Conservation (phyloP, 2,329 filamentous ascomycete genomes). For the Penicillium freii region DNA sequence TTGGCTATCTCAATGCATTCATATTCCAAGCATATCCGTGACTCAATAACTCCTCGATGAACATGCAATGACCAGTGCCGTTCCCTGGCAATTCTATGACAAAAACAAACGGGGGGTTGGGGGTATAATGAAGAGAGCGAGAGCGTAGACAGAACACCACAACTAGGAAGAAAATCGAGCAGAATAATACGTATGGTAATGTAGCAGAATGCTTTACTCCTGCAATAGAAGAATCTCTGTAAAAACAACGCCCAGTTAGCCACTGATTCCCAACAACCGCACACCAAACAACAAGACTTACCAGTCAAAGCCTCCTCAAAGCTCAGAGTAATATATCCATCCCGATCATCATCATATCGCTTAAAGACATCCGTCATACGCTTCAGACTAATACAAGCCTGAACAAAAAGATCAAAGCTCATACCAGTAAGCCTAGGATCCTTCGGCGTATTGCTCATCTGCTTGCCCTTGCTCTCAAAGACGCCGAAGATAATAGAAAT, state of each 20-base stretch:
- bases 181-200: background rate
- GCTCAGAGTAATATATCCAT: constrained; percentile 83
- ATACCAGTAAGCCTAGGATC: constrained; percentile 56
- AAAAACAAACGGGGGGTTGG: background rate
- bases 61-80: constrained; percentile 1
- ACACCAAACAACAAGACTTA: constrained; percentile 27
- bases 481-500: constrained; percentile 81
- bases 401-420: constrained; percentile 95
- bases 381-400: constrained; percentile 94
- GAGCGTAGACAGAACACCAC: constrained; percentile 4
- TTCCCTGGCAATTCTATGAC: constrained; percentile 5
- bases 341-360: constrained; percentile 94
- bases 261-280: background rate
- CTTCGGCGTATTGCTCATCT: constrained; percentile 38
- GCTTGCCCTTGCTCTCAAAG: constrained; percentile 65
- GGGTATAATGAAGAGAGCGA: constrained; percentile 13
- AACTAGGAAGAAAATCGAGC: background rate
- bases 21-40: background rate
- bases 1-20: background rate
- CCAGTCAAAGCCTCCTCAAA: constrained; percentile 77
- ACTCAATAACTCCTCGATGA: background rate
- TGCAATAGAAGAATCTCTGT: constrained; percentile 39
- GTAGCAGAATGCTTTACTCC: constrained; percentile 26
- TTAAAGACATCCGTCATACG: constrained; percentile 99
- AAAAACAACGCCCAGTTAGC: constrained; percentile 3